Evolutionary conservation across 2,329 filamentous ascomycete species (phyloP), one percentile per base, ranked within the genome.

Genomic region (Aspergillus sclerotialis): DNA sequence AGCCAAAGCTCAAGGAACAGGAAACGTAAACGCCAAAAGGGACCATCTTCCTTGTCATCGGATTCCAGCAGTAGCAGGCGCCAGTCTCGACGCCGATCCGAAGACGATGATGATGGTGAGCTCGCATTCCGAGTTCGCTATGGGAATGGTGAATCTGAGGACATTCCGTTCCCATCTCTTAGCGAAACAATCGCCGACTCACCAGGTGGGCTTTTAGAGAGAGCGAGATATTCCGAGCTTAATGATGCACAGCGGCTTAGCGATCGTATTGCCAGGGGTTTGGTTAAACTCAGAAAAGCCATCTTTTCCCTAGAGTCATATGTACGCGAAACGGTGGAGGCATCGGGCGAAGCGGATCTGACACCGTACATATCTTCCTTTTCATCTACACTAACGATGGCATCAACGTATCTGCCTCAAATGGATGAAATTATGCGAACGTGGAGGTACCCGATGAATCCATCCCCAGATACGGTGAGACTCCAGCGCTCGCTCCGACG

Each of bases 381-480:
- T 35, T 62, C 61, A 7, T 50, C 52, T 6, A 61, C 56, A 2
- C 43, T 72, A 14, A 63, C 65, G 9, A 56, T 68, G 32, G 67
- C 67, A 14, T 55, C 68, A 3, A 60, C 60, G 1, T 67, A 69
- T 21, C 53, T 82, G 3, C 63, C 70, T 11, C 64, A 74, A 28
- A 77, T 82, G 64, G 70, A 77, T 35, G 65, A 74, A 18, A 63
- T 73, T 8, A 72, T 66, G 43, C 56, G 68, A 17, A 59, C 60
- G 2, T 80, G 78, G 77, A 58, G 67, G 7, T 81, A 80, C 49
- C 76, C 78, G 1, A 50, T 80, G 18, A 68, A 76, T 35, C 76
- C 77, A 4, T 56, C 61, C 8, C 55, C 59, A 2, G 66, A 73
- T 14, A 68, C 74, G 25, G 69, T 80, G 8, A 50, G 59, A 8